Base-by-base conservation (phyloP, 2,329 filamentous ascomycete species). In the Exophiala sideris region DNA sequence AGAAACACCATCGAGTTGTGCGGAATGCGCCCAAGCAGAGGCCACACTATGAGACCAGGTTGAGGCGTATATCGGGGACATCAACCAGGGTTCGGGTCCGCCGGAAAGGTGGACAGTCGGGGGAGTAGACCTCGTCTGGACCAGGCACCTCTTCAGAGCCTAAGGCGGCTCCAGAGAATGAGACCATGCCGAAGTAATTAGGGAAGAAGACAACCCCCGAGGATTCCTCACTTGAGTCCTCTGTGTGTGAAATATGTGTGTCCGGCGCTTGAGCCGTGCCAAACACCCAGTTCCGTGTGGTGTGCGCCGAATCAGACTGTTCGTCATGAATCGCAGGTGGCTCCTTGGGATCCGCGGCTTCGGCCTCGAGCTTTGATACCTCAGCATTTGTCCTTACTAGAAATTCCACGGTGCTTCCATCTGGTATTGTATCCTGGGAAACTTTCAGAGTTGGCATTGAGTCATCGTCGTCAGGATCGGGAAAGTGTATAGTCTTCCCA, bases 171-270 rank as follows among this genome's bases (percentile, higher is more conserved):
- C 55, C 55, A 20, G 48, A 48, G 16, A 51, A 58, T 5, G 56
- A 50, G 44, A 58, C 41, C 56, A 60, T 58, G 1, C 58, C 58
- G 45, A 60, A 60, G 40, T 55, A 48, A 20, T 52, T 36, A 34
- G 50, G 54, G 36, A 57, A 34, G 44, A 55, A 56, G 12, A 29
- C 12, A 9, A 53, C 50, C n/a, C 42, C 47, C 12, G 35, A n/a
- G 18, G 8, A 20, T n/a, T 44, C 14, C 10, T 44, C 8, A 11
- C 6, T 14, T 20, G 21, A 10, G 29, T 32, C 24, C 14, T 14
- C 33, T 10, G 14, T 18, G 20, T 10, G 21, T 5, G 12, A 16
- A n/a, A 42, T 41, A 35, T 34, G 52, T 7, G 14, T 38, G 3
- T 45, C 45, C 20, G 39, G 33, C 5, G 29, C 16, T n/a, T 45